phyloP scores from a whole-genome alignment of 371 early-diverging fungal genomes.

The Rhizomucor miehei region DNA sequence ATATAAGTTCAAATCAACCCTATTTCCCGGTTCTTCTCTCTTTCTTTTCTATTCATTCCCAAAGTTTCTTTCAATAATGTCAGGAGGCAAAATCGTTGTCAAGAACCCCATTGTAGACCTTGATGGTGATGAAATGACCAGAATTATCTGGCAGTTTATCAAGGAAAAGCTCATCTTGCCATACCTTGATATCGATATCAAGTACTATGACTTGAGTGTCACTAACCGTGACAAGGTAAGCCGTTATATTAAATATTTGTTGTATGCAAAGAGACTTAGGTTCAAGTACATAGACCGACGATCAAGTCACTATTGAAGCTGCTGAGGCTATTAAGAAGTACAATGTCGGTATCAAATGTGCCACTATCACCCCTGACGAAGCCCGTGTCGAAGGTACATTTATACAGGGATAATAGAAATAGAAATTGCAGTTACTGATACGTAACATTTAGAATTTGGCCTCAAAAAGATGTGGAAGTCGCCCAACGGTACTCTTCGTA shows the following conservation, averaged over 20 bases:
- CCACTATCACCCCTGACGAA: constrained; percentile 98
- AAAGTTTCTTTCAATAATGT: constrained; percentile 4
- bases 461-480: constrained; percentile 96
- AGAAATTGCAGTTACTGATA: background rate
- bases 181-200: constrained; percentile 88
- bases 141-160: constrained; percentile 93
- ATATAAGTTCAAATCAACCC: no score
- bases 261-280: background rate
- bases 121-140: constrained; percentile 97
- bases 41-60: constrained; percentile 1
- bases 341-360: constrained; percentile 98
- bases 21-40: no score
- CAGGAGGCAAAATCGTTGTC: constrained; percentile 56
- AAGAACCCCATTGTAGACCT: constrained; percentile 89
- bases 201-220: constrained; percentile 94
- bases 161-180: constrained; percentile 93
- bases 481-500: constrained; percentile 97
- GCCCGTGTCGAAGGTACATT: constrained; percentile 82
- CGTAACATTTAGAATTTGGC: constrained; percentile 73
- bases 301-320: constrained; percentile 94
- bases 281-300: constrained; percentile 77
- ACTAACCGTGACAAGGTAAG: constrained; percentile 84
- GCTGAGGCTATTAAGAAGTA: constrained; percentile 96
- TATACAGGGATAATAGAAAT: background rate
- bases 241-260: background rate